Evolutionary conservation across 345 rosid genomes (phyloP).

Genomic region (Ceriops decandra): DNA sequence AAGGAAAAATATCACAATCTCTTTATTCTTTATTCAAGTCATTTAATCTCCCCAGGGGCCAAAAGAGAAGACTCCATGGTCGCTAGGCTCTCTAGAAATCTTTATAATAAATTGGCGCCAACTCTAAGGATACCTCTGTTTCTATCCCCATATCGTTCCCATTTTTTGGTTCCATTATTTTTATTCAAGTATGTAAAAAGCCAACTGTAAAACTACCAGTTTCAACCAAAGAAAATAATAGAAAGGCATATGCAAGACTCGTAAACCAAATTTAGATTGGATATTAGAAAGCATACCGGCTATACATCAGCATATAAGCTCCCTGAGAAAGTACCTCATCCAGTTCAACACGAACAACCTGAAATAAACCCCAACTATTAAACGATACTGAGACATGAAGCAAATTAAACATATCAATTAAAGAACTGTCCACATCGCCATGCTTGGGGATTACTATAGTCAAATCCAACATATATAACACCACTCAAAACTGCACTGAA

Average conservation of each 20-base stretch:
- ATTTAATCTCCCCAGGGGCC: too few species aligned
- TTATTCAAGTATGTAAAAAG: background rate
- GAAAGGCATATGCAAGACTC: background rate
- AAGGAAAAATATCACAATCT: too few species aligned
- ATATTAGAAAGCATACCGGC: constrained; percentile 51
- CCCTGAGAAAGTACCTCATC: constrained; percentile 91
- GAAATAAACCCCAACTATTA: constrained; percentile 26
- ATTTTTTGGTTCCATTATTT: background rate
- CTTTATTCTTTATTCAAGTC: too few species aligned
- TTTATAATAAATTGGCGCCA: background rate
- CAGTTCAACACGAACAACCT: constrained; percentile 64
- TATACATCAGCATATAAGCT: constrained; percentile 95
- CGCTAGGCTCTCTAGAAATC: background rate
- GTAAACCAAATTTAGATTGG: background rate
- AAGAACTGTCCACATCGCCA: too few species aligned
- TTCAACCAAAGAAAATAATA: background rate
- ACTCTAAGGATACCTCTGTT: too few species aligned
- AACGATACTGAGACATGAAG: background rate
- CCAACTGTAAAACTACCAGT: background rate
- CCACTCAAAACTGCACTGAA: too few species aligned
- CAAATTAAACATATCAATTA: too few species aligned
- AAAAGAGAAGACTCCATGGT: too few species aligned
- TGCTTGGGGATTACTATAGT: too few species aligned
- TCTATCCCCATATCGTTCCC: background rate
- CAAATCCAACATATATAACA: too few species aligned